Evolutionary conservation across 106 monocot species (phyloP).

Genomic region (Cymbidium sinense): DNA sequence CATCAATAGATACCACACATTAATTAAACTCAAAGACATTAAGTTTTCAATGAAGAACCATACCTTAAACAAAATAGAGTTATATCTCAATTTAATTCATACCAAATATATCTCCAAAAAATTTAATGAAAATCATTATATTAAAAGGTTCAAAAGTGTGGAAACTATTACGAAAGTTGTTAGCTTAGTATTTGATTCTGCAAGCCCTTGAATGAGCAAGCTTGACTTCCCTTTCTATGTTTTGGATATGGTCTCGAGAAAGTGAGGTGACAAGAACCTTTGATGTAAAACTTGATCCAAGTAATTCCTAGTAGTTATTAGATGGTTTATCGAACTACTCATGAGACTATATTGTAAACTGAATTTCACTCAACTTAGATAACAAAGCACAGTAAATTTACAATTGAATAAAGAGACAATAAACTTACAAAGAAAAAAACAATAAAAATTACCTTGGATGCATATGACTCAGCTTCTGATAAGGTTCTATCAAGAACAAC

Average conservation of each 20-base stretch:
- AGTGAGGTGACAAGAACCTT: constrained; percentile 18
- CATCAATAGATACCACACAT: not conserved
- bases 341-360: too few relatives aligned
- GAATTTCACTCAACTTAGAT: too few relatives aligned
- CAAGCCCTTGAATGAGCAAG: constrained; percentile 17
- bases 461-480: constrained; percentile 43
- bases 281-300: constrained; percentile 30
- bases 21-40: not conserved
- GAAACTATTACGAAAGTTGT: not conserved
- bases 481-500: constrained; percentile 21
- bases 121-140: too few relatives aligned
- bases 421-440: not conserved
- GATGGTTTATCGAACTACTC: too few relatives aligned
- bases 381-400: too few relatives aligned
- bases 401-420: too few relatives aligned
- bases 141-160: not conserved
- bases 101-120: not conserved
- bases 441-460: constrained; percentile 34
- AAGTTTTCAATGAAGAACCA: too few relatives aligned
- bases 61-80: too few relatives aligned
- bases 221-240: constrained; percentile 26
- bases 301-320: not conserved
- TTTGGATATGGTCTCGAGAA: constrained; percentile 32
- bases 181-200: not conserved
- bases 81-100: not conserved